A percentile compares a stretch with the other conserved stretches of the same genome.
phyloP scores from a whole-genome alignment of 805 yeast species.

The Cyberlindnera americana region DNA sequence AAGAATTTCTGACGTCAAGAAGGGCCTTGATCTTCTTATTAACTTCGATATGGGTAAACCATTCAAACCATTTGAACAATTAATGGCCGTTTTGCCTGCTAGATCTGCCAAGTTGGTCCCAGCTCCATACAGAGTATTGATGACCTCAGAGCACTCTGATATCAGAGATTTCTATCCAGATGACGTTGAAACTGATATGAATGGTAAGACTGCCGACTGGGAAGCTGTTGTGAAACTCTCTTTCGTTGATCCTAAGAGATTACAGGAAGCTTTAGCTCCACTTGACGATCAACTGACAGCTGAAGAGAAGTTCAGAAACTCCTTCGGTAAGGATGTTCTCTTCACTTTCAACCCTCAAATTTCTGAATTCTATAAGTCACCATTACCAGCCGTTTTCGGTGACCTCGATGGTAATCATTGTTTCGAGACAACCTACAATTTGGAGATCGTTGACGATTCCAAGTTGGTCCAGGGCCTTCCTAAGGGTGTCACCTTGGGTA shows the following conservation, averaged over 20 bases:
- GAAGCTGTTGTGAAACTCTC: slow-evolving; percentile 93
- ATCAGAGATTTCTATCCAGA: slow-evolving; percentile 87
- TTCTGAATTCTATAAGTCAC: slow-evolving; percentile 63
- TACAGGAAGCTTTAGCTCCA: slow-evolving; percentile 70
- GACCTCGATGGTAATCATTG: slow-evolving; percentile 82
- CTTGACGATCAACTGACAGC: slow-evolving; percentile 56
- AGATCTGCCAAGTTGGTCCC: slow-evolving; percentile 84
- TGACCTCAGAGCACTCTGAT: slow-evolving; percentile 84
- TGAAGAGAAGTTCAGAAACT: slow-evolving; percentile 72
- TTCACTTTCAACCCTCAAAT: slow-evolving; percentile 77
- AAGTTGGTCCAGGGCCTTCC: slow-evolving; percentile 53
- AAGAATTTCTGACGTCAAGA: slow-evolving; percentile 78
- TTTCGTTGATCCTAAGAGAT: slow-evolving; percentile 81
- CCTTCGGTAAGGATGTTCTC: slow-evolving; percentile 64
- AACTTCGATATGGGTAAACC: slow-evolving; percentile 71
- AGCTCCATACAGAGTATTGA: slow-evolving; percentile 66
- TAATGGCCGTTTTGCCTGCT: slow-evolving; percentile 90
- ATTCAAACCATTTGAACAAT: slow-evolving; percentile 89
- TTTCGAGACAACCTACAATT: slow-evolving; percentile 51
- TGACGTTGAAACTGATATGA: slow-evolving; percentile 82
- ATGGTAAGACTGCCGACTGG: slow-evolving; percentile 96
- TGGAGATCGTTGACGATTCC: slow-evolving; percentile 44
- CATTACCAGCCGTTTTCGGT: slow-evolving; percentile 70
- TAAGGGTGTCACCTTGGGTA: slow-evolving; percentile 65
- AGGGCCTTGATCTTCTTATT: slow-evolving; percentile 65